Conservation (phyloP, 23 red algal species). For the Gracilaria vermiculophylla region DNA sequence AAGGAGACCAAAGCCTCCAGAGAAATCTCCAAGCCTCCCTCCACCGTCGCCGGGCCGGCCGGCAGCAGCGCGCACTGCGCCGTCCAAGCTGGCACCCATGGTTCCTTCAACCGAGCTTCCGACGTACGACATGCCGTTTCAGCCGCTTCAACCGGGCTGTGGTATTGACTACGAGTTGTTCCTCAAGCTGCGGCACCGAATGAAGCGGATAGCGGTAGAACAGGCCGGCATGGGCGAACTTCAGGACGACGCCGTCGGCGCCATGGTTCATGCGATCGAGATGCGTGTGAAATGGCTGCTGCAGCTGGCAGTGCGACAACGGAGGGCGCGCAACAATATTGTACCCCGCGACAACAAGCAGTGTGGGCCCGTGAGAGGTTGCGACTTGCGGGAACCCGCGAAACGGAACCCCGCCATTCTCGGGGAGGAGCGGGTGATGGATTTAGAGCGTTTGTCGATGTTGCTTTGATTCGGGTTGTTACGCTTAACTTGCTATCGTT, state of each 20-base stretch:
- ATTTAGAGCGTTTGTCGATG: conserved; percentile 67
- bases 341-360: conserved; percentile 6
- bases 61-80: neutral
- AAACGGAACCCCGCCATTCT: conserved; percentile 7
- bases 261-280: conserved; percentile 48
- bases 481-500: conserved; percentile 26
- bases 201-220: conserved; percentile 29
- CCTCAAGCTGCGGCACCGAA: conserved; percentile 53
- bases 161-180: conserved; percentile 73
- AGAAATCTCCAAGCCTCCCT: conserved; percentile 16
- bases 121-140: conserved; percentile 77
- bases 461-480: conserved; percentile 4
- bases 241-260: conserved; percentile 69
- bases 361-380: conserved; percentile 38
- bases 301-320: conserved; percentile 30
- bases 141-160: conserved; percentile 50
- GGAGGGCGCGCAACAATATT: neutral
- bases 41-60: neutral
- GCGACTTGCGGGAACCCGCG: conserved; percentile 39
- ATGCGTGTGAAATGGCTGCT: conserved; percentile 64
- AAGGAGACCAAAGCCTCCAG: conserved; percentile 2
- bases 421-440: conserved; percentile 41
- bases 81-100: neutral
- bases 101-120: neutral
- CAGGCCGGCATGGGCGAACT: conserved; percentile 43